Conservation (phyloP, 139 green algal species). For the Chlorella sp. region DNA sequence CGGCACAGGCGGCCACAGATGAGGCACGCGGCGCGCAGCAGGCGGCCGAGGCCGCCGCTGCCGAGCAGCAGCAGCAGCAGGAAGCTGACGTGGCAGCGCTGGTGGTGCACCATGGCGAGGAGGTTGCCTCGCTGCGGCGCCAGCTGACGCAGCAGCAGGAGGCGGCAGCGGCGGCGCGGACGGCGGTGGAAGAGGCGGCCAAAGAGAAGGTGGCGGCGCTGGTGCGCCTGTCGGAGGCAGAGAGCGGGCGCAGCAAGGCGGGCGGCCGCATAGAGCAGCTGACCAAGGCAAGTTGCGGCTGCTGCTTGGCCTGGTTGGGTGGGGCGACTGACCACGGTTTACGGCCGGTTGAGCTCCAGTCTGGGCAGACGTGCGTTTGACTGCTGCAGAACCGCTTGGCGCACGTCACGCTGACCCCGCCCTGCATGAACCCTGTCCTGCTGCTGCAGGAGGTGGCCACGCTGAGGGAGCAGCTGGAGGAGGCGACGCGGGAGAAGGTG, state of each 20-base stretch:
- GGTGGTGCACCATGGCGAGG: slow-evolving; percentile 12
- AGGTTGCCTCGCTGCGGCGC: slow-evolving; percentile 14
- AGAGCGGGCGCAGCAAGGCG: slow-evolving; percentile 11
- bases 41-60: background rate
- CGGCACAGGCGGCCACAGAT: background rate
- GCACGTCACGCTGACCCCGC: background rate
- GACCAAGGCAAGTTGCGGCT: background rate
- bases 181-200: slow-evolving; percentile 26
- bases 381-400: background rate
- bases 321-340: background rate
- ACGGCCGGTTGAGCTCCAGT: too few relatives aligned
- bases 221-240: slow-evolving; percentile 30
- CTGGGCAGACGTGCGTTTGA: too few relatives aligned
- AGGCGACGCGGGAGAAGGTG: slow-evolving; percentile 54
- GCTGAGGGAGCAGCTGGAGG: slow-evolving; percentile 32
- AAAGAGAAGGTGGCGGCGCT: slow-evolving; percentile 44
- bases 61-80: slow-evolving; percentile 4
- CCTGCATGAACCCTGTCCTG: background rate
- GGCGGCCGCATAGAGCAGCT: slow-evolving; percentile 18
- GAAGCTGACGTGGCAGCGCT: slow-evolving; percentile 15
- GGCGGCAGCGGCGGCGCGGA: background rate
- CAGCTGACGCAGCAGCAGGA: slow-evolving; percentile 4
- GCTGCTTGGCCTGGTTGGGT: background rate
- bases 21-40: background rate
- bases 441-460: slow-evolving; percentile 19